Base-by-base conservation (phyloP, 1,139 yeast species). In the Suhomyces terraborum region DNA sequence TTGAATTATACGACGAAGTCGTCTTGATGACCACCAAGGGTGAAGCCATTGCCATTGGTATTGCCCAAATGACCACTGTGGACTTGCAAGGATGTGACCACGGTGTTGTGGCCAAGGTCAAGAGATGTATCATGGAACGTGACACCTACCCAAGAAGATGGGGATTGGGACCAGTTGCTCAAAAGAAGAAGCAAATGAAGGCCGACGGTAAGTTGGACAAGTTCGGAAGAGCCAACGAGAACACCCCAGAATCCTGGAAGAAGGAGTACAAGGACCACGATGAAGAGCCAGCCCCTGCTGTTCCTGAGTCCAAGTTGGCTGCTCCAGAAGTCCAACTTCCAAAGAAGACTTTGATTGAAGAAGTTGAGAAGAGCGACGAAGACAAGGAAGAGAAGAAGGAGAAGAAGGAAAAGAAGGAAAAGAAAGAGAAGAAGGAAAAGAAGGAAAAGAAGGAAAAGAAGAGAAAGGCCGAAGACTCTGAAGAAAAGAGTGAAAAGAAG, bases 41-140 rank as follows among this genome's bases (percentile, higher is more conserved):
- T 79, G 98, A 93, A 75, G 98, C 98, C 47, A 91, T 93, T 67
- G 98, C 98, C 49, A 84, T 93, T 61, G 98, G 96, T 67, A 84
- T 89, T 69, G 97, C 98, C 47, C 98, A 93, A 73, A 93, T 93
- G 98, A 86, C 98, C 47, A 88, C 98, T 46, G 98, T 89, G 48
- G 98, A 93, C 65, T 79, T 93, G 58, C 93, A 96, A 51, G 75
- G 95, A 30, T 91, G 98, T 71, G 98, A 93, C 68, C 98, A 93
- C 67, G 98, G 98, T 58, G 91, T 91, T 51, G 98, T 93, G 59
- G 97, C 98, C 53, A 89, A 88, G 75, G 95, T 93, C 62, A 93
- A 93, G 80, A 88, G 98, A 76, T 91, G 98, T 76, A 93, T 93
- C 58, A 93, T 93, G 98, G 98, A 93, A 75, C 85, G 98, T 75